Base-by-base conservation (phyloP, 2,329 filamentous ascomycete genomes). In the Conoideocrella luteorostrata region DNA sequence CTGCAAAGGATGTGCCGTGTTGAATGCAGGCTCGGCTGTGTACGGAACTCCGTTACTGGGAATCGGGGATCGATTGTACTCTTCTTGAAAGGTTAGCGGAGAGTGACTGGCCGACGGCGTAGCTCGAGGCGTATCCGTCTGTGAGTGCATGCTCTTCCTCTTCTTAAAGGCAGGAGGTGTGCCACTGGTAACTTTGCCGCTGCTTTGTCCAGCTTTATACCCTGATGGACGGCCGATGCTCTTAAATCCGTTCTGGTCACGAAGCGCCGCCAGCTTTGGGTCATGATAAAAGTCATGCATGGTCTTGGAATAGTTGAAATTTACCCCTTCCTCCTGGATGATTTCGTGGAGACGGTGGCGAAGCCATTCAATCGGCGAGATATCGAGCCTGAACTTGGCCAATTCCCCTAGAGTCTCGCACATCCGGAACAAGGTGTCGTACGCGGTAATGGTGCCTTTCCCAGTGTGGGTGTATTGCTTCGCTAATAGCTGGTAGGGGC, bases 281-380 rank as follows among this genome's bases (percentile, higher is more conserved):
- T 80, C 77, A 50, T 77, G 73, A 48, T 80, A 80, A 17, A 80
- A 68, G 50, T 75, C 68, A 41, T 75, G 70, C 2, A 75, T 67
- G 2, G 67, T 72, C 52, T 67, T 69, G 35, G 68, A 67, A 17
- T 79, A 58, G 52, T 69, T 76, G 51, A 80, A 80, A 13, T 63
- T 62, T 3, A 68, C 52, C 1, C 72, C 72, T 30, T 70, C 59
- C 15, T 61, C 49, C 37, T 56, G 39, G 29, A 67, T 64, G 12
- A 78, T 58, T 56, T 80, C 74, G 47, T 73, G 64, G 39, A 80
- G 63, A 11, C 77, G 72, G 28, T 79, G 75, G 4, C 77, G 72
- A 42, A 80, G 61, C 77, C 76, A 80, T 21, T 78, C 68, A 3
- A 76, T 57, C 0, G 77, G 75, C 3, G 66, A 67, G 17, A 79